Evolutionary conservation across 2,329 filamentous ascomycete species (phyloP), one percentile per base, ranked within the genome.

Genomic region (Phaeoacremonium minimum): DNA sequence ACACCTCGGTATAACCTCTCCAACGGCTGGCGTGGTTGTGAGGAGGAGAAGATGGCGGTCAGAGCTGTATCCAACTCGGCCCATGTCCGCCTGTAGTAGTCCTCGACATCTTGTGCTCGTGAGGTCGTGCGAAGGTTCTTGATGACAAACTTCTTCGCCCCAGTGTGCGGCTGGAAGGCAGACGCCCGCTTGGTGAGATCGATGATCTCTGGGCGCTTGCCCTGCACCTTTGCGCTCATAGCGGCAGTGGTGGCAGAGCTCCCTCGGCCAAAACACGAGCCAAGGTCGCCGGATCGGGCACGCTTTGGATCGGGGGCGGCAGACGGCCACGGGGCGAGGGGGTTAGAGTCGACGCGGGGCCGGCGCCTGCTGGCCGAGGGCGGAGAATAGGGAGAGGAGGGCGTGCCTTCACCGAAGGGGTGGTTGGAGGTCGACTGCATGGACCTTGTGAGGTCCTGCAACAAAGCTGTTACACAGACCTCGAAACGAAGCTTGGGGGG

Each of bases 1-100:
- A 95, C 87, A 5, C 86, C 87, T 33, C 87, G 80, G 57, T 96
- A 97, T 12, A 98, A 69, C 49, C 87, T 83, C 61, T 97, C 93
- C 26, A 95, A 69, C n/a, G 90, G 90, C 42, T 77, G 69, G n/a
- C 65, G 63, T 2, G 85, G 77, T 36, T 75, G 75, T 41, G 69
- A 61, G 28, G 77, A 75, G 6, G 68, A 67, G 55, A 97, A 91
- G 16, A 97, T 80, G 30, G 80, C 76, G 9, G 73, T 69, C 36
- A 98, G 64, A 2, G 88, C 87, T 22, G 71, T 69, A 39, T 87
- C 79, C 6, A 97, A 69, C 55, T 94, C 84, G 28, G 66, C 63
- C 78, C 85, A 87, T 4, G 81, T 83, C 50, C 81, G 80, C 28
- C 81, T 71, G 50, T 95, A 87, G 65, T 95, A 97, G 45, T 78